Conservation (phyloP, 2,329 filamentous ascomycete species). For the Colletotrichum aenigma region DNA sequence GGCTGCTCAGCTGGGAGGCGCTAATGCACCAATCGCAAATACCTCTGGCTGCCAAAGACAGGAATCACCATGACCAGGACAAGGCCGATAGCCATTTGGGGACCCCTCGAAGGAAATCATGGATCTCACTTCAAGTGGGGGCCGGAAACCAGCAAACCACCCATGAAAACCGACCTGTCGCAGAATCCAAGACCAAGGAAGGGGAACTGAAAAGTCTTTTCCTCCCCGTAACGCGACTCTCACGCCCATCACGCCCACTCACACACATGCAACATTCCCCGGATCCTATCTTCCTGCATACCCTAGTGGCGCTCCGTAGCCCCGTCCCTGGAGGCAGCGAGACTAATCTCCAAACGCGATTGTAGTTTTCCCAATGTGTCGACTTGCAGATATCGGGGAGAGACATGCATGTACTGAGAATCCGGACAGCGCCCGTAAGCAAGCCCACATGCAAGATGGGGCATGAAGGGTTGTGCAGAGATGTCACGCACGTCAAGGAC, state of each 20-base stretch:
- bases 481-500: not conserved
- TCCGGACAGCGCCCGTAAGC: not conserved
- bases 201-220: not conserved
- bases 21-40: not conserved
- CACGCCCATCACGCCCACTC: not conserved
- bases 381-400: conserved; percentile 3
- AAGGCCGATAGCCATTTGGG: not conserved
- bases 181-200: conserved; percentile 10
- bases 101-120: not conserved
- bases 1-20: not conserved
- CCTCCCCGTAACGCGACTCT: not conserved
- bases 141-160: not conserved
- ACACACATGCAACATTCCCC: conserved; percentile 7
- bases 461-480: not conserved
- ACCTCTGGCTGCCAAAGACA: not conserved
- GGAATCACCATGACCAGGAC: not conserved
- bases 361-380: not conserved
- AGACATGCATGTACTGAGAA: conserved; percentile 7
- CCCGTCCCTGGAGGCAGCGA: not conserved
- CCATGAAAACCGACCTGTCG: not conserved
- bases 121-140: not conserved
- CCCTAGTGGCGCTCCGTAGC: conserved; percentile 1
- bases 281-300: conserved; percentile 16
- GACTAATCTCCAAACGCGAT: not conserved
- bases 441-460: conserved; percentile 1